Base-by-base conservation (phyloP, 2,329 filamentous ascomycete genomes). In the Chaetomiaceae sp. region DNA sequence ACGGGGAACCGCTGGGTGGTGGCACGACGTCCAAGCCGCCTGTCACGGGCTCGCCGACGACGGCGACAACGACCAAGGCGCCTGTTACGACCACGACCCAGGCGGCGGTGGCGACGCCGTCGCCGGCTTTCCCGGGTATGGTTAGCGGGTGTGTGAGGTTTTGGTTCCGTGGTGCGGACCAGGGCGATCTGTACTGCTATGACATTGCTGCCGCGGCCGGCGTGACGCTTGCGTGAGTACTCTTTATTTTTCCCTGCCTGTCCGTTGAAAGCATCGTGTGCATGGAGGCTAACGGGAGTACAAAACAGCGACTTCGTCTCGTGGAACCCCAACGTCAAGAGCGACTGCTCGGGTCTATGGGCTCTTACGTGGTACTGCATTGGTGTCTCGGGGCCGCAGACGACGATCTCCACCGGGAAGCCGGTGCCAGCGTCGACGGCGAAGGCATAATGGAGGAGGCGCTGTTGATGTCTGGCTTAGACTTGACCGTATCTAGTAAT, bases 81-180 rank as follows among this genome's bases (percentile, higher is more conserved):
- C n/a, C n/a, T n/a, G n/a, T n/a, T n/a, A n/a, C n/a, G n/a, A n/a
- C n/a, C n/a, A n/a, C n/a, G n/a, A n/a, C n/a, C n/a, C n/a, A n/a
- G n/a, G n/a, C n/a, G n/a, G n/a, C n/a, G n/a, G 31, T 36, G 2
- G 6, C 47, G 6, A 58, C 58, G 25, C 65, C 68, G 6, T 62
- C 55, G 19, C 66, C 69, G 42, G 40, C 11, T 11, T 29, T 48
- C 3, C 46, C 61, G 1, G 62, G 62, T 36, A 66, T 69, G 56
- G 59, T 62, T 22, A 31, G 17, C 34, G 46, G 40, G 11, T 55
- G 53, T 27, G 43, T 51, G 44, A 23, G 43, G 15, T 55, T 46
- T 25, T 57, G 47, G 25, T 37, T 48, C 23, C 36, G 36, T 3
- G 46, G 46, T 6, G n/a, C 34, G 4, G 46, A 48, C 2, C 23